Evolutionary conservation across 768 basidiomycete genomes (phyloP), one percentile per base, ranked within the genome.

Genomic region (Boletus sp.): DNA sequence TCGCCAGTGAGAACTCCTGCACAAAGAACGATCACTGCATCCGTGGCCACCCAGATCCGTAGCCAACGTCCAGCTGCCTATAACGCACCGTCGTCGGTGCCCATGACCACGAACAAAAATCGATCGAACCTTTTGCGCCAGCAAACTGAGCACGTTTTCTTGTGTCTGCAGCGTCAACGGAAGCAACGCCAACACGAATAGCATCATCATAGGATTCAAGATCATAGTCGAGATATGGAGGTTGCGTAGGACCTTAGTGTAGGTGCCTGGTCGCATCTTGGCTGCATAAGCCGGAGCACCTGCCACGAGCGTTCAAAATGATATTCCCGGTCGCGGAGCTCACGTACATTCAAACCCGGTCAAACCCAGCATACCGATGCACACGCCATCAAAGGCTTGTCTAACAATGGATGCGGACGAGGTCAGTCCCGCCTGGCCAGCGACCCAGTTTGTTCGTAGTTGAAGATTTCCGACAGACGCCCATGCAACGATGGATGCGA

Each of bases 11-110:
- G 75, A 29, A 90, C 83, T 1, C 87, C 87, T 2, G 86, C 88
- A 54, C 83, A 86, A 3, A 91, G 77, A 14, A 90, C 89, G n/a
- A 87, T 67, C 45, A 85, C 77, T 4, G 87, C 86, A 61, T 92
- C 89, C 0, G 82, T 76, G 1, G 83, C 86, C 11, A 89, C 74
- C 77, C 81, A 82, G 12, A 76, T 77, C 15, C 86, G 74, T 24
- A 91, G 64, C 86, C 86, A 89, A 14, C 66, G 71, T 1, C 86
- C 85, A 0, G 80, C 84, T 1, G 75, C 76, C 85, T 86, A 56
- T 12, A 24, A 6, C n/a, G 29, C 8, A 24, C 3, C 10, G 24
- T 52, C 18, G 40, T 55, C 55, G 18, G 17, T 9, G 49, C 37
- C 49, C 53, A 10, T n/a, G 20, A 10, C 52, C 11, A 39, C 18